phyloP scores from a whole-genome alignment of 1,139 yeast genomes.

The Suhomyces yuchorum region DNA sequence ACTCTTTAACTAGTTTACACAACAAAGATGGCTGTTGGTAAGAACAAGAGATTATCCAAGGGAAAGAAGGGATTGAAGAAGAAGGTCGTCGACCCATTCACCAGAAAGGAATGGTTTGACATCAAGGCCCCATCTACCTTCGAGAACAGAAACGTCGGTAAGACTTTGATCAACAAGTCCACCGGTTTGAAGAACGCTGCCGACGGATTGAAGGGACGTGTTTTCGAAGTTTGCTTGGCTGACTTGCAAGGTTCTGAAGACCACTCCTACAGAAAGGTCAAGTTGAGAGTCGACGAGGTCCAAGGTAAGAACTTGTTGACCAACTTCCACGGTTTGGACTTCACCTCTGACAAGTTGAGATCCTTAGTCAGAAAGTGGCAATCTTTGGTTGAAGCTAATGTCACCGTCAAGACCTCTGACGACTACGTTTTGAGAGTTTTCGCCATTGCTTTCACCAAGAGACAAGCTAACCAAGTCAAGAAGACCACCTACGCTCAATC shows the following conservation, averaged over 20 bases:
- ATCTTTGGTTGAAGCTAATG: conserved; percentile 55
- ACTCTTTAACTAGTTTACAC: conserved; percentile 12
- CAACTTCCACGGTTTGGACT: conserved; percentile 56
- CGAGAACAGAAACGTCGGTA: conserved; percentile 92
- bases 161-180: conserved; percentile 90
- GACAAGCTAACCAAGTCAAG: conserved; percentile 54
- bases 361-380: conserved; percentile 58
- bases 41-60: conserved; percentile 94
- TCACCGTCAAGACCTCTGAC: conserved; percentile 53
- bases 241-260: conserved; percentile 56
- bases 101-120: conserved; percentile 94
- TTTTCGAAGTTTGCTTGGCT: conserved; percentile 51
- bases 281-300: conserved; percentile 57
- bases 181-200: conserved; percentile 93
- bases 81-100: conserved; percentile 94
- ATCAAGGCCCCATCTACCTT: conserved; percentile 95
- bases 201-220: conserved; percentile 56
- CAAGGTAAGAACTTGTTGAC: conserved; percentile 57
- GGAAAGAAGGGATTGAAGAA: conserved; percentile 96
- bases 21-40: conserved; percentile 81
- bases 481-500: conserved; percentile 56
- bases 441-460: conserved; percentile 56
- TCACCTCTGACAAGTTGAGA: conserved; percentile 54
- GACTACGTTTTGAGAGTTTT: conserved; percentile 53
- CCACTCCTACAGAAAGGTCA: conserved; percentile 54